phyloP scores from a whole-genome alignment of 2,329 filamentous ascomycete genomes.

The Paecilomyces formosus region DNA sequence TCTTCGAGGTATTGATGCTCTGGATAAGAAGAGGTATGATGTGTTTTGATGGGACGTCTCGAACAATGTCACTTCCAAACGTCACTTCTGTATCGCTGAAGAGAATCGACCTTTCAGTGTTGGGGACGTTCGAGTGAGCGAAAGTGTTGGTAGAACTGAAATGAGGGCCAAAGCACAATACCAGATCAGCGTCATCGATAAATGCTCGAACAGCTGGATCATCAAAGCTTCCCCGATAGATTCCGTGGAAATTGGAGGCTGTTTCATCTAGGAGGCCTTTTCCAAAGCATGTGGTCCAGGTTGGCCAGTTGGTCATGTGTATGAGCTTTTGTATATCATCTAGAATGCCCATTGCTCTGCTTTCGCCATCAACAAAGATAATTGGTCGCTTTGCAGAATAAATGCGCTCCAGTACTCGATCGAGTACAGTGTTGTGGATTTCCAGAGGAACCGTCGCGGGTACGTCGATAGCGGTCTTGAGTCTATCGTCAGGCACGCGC shows the following conservation, averaged over 20 bases:
- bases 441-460: neutral
- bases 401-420: slow-evolving; percentile 34
- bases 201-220: slow-evolving; percentile 27
- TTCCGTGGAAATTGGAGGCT: slow-evolving; percentile 41
- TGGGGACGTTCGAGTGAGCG: neutral
- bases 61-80: neutral
- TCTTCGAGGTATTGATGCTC: neutral
- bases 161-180: slow-evolving; percentile 42
- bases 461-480: slow-evolving; percentile 9
- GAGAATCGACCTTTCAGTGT: neutral
- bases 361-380: slow-evolving; percentile 48
- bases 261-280: slow-evolving; percentile 47
- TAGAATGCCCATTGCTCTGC: slow-evolving; percentile 34
- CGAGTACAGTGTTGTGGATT: slow-evolving; percentile 12
- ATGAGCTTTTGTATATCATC: slow-evolving; percentile 38
- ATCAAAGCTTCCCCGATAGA: slow-evolving; percentile 41
- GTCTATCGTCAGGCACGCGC: slow-evolving; percentile 12
- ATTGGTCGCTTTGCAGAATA: slow-evolving; percentile 40
- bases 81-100: neutral
- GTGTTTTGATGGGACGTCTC: neutral
- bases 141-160: slow-evolving; percentile 40
- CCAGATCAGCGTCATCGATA: slow-evolving; percentile 36
- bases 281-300: slow-evolving; percentile 41
- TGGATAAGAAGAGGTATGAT: neutral
- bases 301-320: slow-evolving; percentile 39